phyloP scores from a whole-genome alignment of 495 filamentous ascomycete genomes.

The Sabuloglossum arenarium region DNA sequence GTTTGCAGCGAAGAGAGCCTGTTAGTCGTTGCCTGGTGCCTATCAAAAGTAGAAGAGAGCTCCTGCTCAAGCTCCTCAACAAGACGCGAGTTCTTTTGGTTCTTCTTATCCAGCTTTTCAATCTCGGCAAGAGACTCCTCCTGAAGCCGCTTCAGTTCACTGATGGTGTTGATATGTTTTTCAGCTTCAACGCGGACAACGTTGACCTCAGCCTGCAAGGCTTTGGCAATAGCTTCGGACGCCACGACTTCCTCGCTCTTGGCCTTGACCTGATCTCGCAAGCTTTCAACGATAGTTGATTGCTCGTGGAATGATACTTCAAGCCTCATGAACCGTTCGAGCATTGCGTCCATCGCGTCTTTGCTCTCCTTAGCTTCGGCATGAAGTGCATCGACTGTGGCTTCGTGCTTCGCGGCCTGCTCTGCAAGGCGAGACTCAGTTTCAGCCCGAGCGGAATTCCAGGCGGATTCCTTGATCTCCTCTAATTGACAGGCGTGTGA shows the following conservation, averaged over 20 bases:
- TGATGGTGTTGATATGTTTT: constrained; percentile 32
- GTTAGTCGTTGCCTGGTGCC: constrained; percentile 61
- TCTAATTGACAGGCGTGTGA: constrained; percentile 31
- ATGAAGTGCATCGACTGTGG: constrained; percentile 38
- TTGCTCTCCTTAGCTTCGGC: constrained; percentile 49
- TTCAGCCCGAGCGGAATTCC: constrained; percentile 22
- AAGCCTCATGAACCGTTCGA: constrained; percentile 18
- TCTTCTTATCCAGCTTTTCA: constrained; percentile 15
- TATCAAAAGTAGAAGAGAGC: constrained; percentile 82
- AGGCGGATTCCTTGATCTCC: constrained; percentile 23
- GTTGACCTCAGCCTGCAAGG: constrained; percentile 5
- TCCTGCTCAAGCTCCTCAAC: constrained; percentile 96
- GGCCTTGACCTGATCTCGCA: constrained; percentile 23
- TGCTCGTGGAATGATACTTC: neutral
- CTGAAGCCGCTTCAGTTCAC: constrained; percentile 36
- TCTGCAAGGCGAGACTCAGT: constrained; percentile 25
- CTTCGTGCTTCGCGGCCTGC: constrained; percentile 34
- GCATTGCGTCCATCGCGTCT: constrained; percentile 41
- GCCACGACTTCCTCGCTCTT: constrained; percentile 8
- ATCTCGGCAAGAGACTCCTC: constrained; percentile 46
- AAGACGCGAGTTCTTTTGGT: constrained; percentile 62
- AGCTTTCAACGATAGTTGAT: constrained; percentile 21
- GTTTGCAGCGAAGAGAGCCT: constrained; percentile 49
- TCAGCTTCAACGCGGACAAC: constrained; percentile 19
- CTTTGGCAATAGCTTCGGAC: constrained; percentile 14